Evolutionary conservation across 495 filamentous ascomycete genomes (phyloP).

Genomic region (Hypoxylon intermedium): DNA sequence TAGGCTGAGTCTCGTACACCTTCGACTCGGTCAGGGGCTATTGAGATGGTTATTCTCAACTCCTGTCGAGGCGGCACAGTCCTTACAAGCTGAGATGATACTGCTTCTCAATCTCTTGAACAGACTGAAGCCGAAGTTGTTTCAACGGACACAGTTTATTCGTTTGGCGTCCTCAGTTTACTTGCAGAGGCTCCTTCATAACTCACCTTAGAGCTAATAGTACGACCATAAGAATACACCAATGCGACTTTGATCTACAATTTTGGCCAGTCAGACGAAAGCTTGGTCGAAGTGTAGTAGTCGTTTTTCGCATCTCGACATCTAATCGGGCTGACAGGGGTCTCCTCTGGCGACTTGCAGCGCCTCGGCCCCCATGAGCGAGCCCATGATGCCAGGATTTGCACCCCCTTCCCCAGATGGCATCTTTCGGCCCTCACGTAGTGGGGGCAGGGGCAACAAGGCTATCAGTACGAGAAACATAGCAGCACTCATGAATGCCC

Average conservation of each 20-base stretch:
- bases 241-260: too few species aligned
- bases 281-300: constrained; percentile 4
- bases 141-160: too few species aligned
- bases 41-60: constrained; percentile 4
- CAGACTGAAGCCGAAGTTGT: too few species aligned
- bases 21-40: not conserved
- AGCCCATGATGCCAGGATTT: constrained; percentile 14
- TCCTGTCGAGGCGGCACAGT: too few species aligned
- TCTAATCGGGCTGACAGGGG: constrained; percentile 9
- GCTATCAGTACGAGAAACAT: constrained; percentile 20
- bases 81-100: too few species aligned
- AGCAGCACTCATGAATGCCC: constrained; percentile 15
- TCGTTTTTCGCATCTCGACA: constrained; percentile 5
- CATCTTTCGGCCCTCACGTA: constrained; percentile 16
- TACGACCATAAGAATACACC: too few species aligned
- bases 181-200: too few species aligned
- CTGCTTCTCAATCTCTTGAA: too few species aligned
- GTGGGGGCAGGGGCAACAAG: constrained; percentile 25
- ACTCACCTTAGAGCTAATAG: too few species aligned
- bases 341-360: constrained; percentile 14
- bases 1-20: not conserved
- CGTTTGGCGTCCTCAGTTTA: too few species aligned
- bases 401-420: constrained; percentile 17
- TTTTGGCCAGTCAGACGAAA: constrained; percentile 1
- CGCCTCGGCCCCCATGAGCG: constrained; percentile 1